Conservation (phyloP, 495 filamentous ascomycete genomes). For the Lophiotrema nucula region DNA sequence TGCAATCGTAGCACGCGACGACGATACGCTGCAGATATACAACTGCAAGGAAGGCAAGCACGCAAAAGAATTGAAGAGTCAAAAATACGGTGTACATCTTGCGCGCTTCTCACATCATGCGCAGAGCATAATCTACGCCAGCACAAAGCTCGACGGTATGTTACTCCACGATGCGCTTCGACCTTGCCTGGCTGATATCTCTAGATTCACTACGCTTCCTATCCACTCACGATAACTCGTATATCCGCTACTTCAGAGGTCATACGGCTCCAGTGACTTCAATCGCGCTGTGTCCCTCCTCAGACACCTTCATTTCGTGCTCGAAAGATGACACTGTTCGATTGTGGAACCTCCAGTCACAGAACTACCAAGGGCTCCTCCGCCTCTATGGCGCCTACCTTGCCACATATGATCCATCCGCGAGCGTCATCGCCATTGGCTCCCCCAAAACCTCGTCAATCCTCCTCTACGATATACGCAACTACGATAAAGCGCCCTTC, state of each 20-base stretch:
- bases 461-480: slow-evolving; percentile 88
- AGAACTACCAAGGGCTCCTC: slow-evolving; percentile 72
- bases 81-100: slow-evolving; percentile 93
- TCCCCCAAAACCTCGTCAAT: slow-evolving; percentile 73
- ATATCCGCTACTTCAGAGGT: slow-evolving; percentile 90
- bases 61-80: slow-evolving; percentile 77
- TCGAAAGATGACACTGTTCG: slow-evolving; percentile 83
- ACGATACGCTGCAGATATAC: slow-evolving; percentile 93
- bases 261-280: slow-evolving; percentile 80
- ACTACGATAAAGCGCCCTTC: slow-evolving; percentile 89
- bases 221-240: slow-evolving; percentile 90
- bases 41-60: slow-evolving; percentile 85
- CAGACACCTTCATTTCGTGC: slow-evolving; percentile 88
- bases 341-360: slow-evolving; percentile 77
- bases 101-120: slow-evolving; percentile 91
- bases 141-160: slow-evolving; percentile 84
- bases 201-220: slow-evolving; percentile 84
- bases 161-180: neutral
- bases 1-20: slow-evolving; percentile 79
- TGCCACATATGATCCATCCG: slow-evolving; percentile 82
- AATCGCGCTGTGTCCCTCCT: slow-evolving; percentile 68
- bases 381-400: slow-evolving; percentile 75
- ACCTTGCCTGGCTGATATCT: neutral
- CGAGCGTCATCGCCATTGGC: slow-evolving; percentile 85
- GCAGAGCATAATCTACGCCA: slow-evolving; percentile 87